Evolutionary conservation across 1,139 yeast species (phyloP), one percentile per base, ranked within the genome.

Genomic region (Ashbya aceris): DNA sequence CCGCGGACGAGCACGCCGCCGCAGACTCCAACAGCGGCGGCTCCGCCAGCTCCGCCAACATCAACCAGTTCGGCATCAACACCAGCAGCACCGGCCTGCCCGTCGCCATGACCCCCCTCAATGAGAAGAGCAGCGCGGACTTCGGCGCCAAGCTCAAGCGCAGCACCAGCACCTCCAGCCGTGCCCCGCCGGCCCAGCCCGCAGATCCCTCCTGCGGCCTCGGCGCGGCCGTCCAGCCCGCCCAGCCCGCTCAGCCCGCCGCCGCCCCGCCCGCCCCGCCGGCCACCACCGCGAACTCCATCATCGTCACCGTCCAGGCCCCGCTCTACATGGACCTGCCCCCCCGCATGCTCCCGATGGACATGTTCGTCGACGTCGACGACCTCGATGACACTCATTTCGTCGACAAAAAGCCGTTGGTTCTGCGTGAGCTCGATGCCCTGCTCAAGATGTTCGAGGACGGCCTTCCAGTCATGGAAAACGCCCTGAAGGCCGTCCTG

Each of bases 71-170:
- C 67, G 83, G 87, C 38, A 70, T 78, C 49, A 71, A 76, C 55
- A 73, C 79, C 1, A 64, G 74, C 9, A 73, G 69, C 38, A 66
- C 71, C 4, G 66, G 67, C 38, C 56, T 71, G 17, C 76, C 82
- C 10, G 65, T 80, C 52, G 73, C 84, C 0, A 82, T 82, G 93
- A 82, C 93, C 0, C 93, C 91, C 0, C 77, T 82, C 1, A 71
- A 83, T 1, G 93, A 82, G 52, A 77, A 71, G 51, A 75, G 62
- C 17, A 52, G 54, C 41, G 60, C 33, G 9, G 44, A 58, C 45
- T 48, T 54, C 39, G 49, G 50, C 43, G 32, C 54, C 5, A 54
- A 53, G 48, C 14, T 23, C 47, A 59, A 56, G 40, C 52, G 60
- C 41, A 52, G 58, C 28, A 54, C 52, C 7, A 56, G 62, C 37